Percentiles rank a stretch among this genome's conserved stretches.
Evolutionary conservation across 495 filamentous ascomycete species (phyloP).

Genomic region (Hamigera avellanea): DNA sequence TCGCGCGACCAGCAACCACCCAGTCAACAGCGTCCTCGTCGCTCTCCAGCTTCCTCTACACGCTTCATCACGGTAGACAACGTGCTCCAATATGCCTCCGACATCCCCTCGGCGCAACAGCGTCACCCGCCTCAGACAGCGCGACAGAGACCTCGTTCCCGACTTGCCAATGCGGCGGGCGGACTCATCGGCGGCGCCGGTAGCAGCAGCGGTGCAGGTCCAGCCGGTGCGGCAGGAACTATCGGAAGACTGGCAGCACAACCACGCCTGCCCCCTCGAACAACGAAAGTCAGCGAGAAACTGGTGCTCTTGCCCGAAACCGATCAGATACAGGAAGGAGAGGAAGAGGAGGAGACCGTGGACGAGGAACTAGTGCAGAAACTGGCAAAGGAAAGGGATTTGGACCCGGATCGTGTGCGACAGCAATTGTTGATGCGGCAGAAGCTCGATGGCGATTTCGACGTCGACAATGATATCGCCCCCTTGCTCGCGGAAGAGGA

Average conservation of each 20-base stretch:
- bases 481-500: constrained; percentile 78
- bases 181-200: constrained; percentile 16
- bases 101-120: constrained; percentile 91
- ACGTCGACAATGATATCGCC: constrained; percentile 48
- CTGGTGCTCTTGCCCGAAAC: constrained; percentile 90
- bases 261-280: constrained; percentile 74
- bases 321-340: constrained; percentile 29
- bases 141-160: constrained; percentile 36
- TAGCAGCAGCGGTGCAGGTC: constrained; percentile 2
- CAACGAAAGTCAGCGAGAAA: constrained; percentile 89
- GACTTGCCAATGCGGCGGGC: constrained; percentile 26
- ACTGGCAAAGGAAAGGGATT: constrained; percentile 22
- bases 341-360: constrained; percentile 36
- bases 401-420: constrained; percentile 28
- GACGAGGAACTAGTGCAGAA: constrained; percentile 34
- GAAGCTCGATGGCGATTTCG: constrained; percentile 36
- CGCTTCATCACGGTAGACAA: constrained; percentile 94
- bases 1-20: constrained; percentile 39
- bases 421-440: constrained; percentile 25
- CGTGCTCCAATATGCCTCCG: constrained; percentile 83
- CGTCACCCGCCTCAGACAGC: constrained; percentile 53
- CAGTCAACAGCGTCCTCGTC: constrained; percentile 21
- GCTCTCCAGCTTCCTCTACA: constrained; percentile 39
- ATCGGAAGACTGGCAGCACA: constrained; percentile 37
- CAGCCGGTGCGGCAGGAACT: constrained; percentile 11